Evolutionary conservation across 805 yeast genomes (phyloP).

Genomic region (Saccharomycopsis oosterbeekiorum): DNA sequence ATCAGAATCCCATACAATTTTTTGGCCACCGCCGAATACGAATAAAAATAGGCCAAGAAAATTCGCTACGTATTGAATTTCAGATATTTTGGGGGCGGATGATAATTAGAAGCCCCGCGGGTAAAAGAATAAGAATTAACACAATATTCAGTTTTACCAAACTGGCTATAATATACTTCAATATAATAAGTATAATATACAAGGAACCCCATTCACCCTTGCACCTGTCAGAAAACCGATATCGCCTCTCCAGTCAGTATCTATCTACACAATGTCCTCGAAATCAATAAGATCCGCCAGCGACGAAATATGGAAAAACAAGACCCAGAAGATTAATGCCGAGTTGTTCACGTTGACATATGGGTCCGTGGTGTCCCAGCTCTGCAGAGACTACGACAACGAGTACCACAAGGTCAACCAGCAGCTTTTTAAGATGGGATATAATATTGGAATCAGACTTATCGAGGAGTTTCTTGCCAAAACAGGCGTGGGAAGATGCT

Average conservation of each 20-base stretch:
- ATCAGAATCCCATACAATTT: too few species aligned
- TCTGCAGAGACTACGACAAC: conserved; percentile 71
- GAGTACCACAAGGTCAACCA: conserved; percentile 72
- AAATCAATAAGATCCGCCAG: conserved; percentile 43
- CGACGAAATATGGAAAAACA: conserved; percentile 87
- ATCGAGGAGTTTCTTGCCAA: conserved; percentile 90
- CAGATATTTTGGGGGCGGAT: too few species aligned
- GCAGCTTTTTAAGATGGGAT: conserved; percentile 89
- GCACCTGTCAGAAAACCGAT: too few species aligned
- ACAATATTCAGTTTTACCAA: too few species aligned
- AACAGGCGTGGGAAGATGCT: conserved; percentile 78
- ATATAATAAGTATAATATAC: neutral
- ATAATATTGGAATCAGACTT: conserved; percentile 81
- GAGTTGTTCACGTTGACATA: conserved; percentile 92
- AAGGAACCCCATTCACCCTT: neutral
- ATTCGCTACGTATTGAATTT: too few species aligned
- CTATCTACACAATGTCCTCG: conserved; percentile 23
- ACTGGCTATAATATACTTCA: too few species aligned
- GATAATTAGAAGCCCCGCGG: too few species aligned
- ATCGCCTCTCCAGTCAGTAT: too few species aligned
- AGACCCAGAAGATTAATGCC: conserved; percentile 80
- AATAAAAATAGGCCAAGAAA: too few species aligned
- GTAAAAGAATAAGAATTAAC: too few species aligned
- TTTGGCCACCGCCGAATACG: too few species aligned
- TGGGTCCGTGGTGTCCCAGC: conserved; percentile 86